Evolutionary conservation across 2,329 filamentous ascomycete genomes (phyloP).

Genomic region (Capronia epimyces): DNA sequence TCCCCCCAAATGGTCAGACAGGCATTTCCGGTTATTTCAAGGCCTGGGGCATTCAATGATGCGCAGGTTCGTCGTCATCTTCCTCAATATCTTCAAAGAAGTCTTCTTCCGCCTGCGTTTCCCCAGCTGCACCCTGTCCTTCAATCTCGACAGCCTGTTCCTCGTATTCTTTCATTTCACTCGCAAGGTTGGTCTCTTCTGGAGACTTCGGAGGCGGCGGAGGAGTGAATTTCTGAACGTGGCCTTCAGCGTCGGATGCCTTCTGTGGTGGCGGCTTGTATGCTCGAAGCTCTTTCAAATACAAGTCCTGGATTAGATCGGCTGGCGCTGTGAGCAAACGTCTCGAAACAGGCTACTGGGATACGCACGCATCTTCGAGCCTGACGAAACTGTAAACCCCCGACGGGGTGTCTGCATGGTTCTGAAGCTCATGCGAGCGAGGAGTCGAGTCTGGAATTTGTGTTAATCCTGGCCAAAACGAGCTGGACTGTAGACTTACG

Average conservation of each 20-base stretch:
- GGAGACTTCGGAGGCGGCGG: constrained; percentile 81
- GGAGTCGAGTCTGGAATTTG: constrained; percentile 51
- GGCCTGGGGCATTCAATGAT: constrained; percentile 19
- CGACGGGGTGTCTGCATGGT: constrained; percentile 48
- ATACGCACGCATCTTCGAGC: constrained; percentile 56
- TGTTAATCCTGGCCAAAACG: constrained; percentile 25
- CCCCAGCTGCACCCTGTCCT: constrained; percentile 64
- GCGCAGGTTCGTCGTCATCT: constrained; percentile 46
- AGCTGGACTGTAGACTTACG: constrained; percentile 39
- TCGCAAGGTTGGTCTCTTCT: constrained; percentile 89
- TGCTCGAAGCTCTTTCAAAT: constrained; percentile 89
- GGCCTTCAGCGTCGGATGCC: constrained; percentile 77
- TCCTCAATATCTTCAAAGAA: constrained; percentile 75
- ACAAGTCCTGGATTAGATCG: constrained; percentile 96
- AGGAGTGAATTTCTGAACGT: constrained; percentile 79
- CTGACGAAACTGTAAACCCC: constrained; percentile 56
- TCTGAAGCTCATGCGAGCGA: constrained; percentile 49
- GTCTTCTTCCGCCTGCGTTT: constrained; percentile 56
- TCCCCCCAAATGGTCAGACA: constrained; percentile 18
- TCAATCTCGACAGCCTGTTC: constrained; percentile 89
- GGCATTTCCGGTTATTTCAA: not conserved
- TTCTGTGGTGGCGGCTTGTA: constrained; percentile 87
- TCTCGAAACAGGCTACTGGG: not conserved
- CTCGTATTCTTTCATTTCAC: constrained; percentile 91
- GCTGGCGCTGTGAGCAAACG: constrained; percentile 49